A percentile compares a stretch with the other conserved stretches of the same genome.
These are phyloP conservation scores for Staphylotrichum longicolle DNA, from an alignment of 495 filamentous ascomycete species.

Conservation along the genomic window DNA sequence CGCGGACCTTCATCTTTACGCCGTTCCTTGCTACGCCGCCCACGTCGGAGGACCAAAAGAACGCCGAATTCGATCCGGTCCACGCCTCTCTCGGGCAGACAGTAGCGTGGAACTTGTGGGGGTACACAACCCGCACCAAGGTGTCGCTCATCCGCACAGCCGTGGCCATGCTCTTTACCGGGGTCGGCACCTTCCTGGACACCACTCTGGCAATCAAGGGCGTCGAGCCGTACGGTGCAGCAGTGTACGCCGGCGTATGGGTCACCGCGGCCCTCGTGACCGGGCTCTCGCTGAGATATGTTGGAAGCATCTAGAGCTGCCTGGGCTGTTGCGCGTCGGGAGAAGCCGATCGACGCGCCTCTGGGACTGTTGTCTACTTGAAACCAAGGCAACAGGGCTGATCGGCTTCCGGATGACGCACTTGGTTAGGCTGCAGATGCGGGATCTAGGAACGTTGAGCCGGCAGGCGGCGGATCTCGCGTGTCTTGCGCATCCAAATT, in stretches of 20 bases:
- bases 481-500: conserved; percentile 15
- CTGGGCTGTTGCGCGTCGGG: conserved; percentile 6
- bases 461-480: conserved; percentile 11
- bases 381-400: conserved; percentile 8
- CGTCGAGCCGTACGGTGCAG: conserved; percentile 63
- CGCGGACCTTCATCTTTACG: conserved; percentile 71
- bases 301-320: conserved; percentile 28
- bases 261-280: conserved; percentile 56
- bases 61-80: conserved; percentile 50
- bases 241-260: conserved; percentile 70
- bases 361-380: neutral
- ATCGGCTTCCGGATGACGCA: conserved; percentile 1
- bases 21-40: conserved; percentile 56
- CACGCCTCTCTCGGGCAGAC: conserved; percentile 58
- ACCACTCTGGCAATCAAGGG: conserved; percentile 61
- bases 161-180: conserved; percentile 54
- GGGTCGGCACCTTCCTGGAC: conserved; percentile 63
- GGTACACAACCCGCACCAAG: conserved; percentile 60
- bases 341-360: neutral
- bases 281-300: conserved; percentile 52
- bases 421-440: conserved; percentile 15
- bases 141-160: conserved; percentile 63
- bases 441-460: conserved; percentile 6
- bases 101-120: conserved; percentile 59
- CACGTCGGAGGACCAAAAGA: conserved; percentile 37